Conservation (phyloP, 768 basidiomycete genomes). For the Mycena crocata region DNA sequence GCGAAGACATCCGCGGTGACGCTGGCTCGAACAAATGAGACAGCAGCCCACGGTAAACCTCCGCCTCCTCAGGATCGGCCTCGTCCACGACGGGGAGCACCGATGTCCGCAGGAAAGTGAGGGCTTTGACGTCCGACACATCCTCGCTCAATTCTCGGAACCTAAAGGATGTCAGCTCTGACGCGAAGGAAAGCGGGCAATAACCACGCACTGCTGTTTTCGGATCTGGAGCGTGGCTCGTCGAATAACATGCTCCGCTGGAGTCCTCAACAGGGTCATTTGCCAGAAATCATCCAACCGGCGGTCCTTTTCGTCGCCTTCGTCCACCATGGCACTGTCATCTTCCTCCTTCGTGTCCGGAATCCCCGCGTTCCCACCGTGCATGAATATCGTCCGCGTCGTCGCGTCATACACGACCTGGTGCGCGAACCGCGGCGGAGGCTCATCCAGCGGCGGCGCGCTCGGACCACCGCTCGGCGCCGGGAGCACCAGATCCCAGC, state of each 20-base stretch:
- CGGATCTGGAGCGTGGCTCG: conserved; percentile 73
- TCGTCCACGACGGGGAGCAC: conserved; percentile 82
- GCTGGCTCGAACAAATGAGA: conserved; percentile 67
- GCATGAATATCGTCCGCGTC: conserved; percentile 70
- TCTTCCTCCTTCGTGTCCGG: conserved; percentile 25
- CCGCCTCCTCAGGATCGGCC: conserved; percentile 67
- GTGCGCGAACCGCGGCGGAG: conserved; percentile 78
- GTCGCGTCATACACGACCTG: conserved; percentile 79
- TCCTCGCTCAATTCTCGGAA: conserved; percentile 88
- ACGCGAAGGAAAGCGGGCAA: neutral
- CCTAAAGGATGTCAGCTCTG: conserved; percentile 47
- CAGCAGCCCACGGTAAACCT: conserved; percentile 72
- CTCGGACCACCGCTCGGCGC: conserved; percentile 36
- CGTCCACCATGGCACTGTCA: conserved; percentile 32
- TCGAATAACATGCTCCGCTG: conserved; percentile 71
- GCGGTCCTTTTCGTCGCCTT: conserved; percentile 51
- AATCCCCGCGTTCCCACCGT: conserved; percentile 80
- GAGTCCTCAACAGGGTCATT: conserved; percentile 73
- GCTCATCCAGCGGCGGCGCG: conserved; percentile 48
- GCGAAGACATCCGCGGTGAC: conserved; percentile 33
- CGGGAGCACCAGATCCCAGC: conserved; percentile 71
- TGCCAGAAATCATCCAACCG: conserved; percentile 85
- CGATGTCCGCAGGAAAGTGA: conserved; percentile 76
- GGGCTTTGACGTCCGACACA: conserved; percentile 67
- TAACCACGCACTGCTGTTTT: conserved; percentile 72